Base-by-base conservation (phyloP, 2,329 filamentous ascomycete genomes). In the Colletotrichum liaoningense region DNA sequence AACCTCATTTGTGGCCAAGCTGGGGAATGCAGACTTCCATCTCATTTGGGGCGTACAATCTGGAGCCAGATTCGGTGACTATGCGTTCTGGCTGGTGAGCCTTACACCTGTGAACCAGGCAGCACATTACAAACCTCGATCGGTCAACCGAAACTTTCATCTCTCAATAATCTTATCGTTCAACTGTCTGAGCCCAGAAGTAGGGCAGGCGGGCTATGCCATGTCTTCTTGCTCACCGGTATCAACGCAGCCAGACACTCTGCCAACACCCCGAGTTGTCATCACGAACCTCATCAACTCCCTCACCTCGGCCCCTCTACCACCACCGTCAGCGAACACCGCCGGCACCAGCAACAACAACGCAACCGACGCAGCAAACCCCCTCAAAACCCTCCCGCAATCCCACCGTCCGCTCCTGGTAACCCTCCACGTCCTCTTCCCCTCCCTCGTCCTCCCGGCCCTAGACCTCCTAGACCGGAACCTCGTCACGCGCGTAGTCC, bases 341-440 rank as follows among this genome's bases (percentile, higher is more conserved):
- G 30, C 24, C 33, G n/a, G 26, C 26, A 26, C 3, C 26, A 26
- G 26, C 26, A 26, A 30, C 8, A 38, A n/a, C 55, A 24, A 12
- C 72, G 58, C 35, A 65, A 38, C 56, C 75, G 75, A 72, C 74
- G 72, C 63, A 66, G 72, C 14, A 24, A 74, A 68, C 63, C 76
- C 77, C 11, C 74, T 77, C 38, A 59, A 58, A 52, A 78, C 56
- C 72, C 83, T 85, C 77, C 80, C 83, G 3, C 77, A 80, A 1
- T 76, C 83, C n/a, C 81, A 85, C 71, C 84, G 87, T 1, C 86
- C 89, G 62, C 84, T 93, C 19, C 85, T 98, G n/a, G 85, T 95
- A 1, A 95, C 94, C 0, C 88, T 98, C 0, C 95, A 98, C 83
- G 93, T 95, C 42, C 85, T 98, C 16, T 97, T 97, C 79, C 95